Percentiles rank a stretch among this genome's conserved stretches.
These are phyloP conservation scores for Aureobasidium pullulans DNA, from an alignment of 2,329 filamentous ascomycete species.

Conservation along the genomic window DNA sequence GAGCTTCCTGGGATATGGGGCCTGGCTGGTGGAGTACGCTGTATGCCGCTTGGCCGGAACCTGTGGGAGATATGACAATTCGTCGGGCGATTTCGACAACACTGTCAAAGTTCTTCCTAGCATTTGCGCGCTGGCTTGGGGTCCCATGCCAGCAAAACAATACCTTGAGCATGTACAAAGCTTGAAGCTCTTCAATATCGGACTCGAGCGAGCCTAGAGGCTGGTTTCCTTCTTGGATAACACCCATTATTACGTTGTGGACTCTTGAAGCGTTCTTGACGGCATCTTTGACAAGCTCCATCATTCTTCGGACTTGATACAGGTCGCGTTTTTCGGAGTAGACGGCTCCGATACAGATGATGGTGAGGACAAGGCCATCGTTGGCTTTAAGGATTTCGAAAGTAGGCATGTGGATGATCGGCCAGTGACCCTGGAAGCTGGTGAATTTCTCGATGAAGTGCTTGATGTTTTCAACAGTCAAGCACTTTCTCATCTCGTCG, in stretches of 20 bases:
- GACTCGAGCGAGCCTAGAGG: slow-evolving; percentile 31
- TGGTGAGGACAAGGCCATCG: slow-evolving; percentile 59
- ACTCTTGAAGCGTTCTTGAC: slow-evolving; percentile 50
- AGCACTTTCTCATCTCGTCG: slow-evolving; percentile 35
- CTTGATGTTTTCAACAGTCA: slow-evolving; percentile 61
- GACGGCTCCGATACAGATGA: slow-evolving; percentile 67
- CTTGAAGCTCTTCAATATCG: slow-evolving; percentile 59
- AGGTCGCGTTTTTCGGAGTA: slow-evolving; percentile 59
- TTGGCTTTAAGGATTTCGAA: slow-evolving; percentile 61
- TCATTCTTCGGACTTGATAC: slow-evolving; percentile 58
- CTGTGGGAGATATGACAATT: slow-evolving; percentile 50
- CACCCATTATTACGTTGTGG: slow-evolving; percentile 38
- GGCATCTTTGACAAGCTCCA: slow-evolving; percentile 54
- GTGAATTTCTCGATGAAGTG: slow-evolving; percentile 64
- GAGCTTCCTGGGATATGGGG: slow-evolving; percentile 40
- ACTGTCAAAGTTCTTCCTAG: slow-evolving; percentile 51
- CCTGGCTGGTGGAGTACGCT: slow-evolving; percentile 52
- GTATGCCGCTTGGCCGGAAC: slow-evolving; percentile 39
- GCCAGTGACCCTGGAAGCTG: slow-evolving; percentile 67
- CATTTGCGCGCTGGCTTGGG: slow-evolving; percentile 55
- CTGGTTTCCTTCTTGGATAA: slow-evolving; percentile 34
- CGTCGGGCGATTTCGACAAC: slow-evolving; percentile 52
- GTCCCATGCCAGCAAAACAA: slow-evolving; percentile 66
- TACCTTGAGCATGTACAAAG: slow-evolving; percentile 54
- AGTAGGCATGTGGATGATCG: slow-evolving; percentile 63